Evolutionary conservation across 257 asterid genomes (phyloP).

Genomic region (Osmanthus fragrans): DNA sequence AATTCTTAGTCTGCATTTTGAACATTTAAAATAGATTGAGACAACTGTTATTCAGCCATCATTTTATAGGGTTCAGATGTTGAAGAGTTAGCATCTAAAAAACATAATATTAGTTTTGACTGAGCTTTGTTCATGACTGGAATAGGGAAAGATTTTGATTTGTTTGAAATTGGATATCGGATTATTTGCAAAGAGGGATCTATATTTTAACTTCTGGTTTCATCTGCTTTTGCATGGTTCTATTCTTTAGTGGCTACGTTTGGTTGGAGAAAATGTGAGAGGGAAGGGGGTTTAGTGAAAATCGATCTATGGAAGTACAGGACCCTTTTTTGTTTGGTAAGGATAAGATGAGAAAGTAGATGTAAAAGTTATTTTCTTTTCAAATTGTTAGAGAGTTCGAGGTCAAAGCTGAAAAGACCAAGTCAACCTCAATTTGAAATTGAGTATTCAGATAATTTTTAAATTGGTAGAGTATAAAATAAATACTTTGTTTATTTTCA

Average conservation of each 20-base stretch:
- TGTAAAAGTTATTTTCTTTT: too few relatives aligned
- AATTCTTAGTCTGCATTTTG: neutral
- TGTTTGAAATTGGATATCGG: too few relatives aligned
- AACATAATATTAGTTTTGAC: neutral
- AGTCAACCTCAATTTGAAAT: neutral
- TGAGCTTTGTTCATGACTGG: neutral
- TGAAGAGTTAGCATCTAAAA: neutral
- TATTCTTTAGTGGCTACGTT: neutral
- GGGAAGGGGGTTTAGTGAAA: neutral
- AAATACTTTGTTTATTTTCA: too few relatives aligned
- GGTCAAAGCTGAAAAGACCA: neutral
- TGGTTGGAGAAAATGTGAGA: neutral
- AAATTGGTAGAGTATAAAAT: too few relatives aligned
- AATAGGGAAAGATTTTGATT: neutral
- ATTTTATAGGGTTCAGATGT: conserved; percentile 11
- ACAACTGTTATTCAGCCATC: neutral
- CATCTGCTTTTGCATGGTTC: too few relatives aligned
- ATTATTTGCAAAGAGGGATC: too few relatives aligned
- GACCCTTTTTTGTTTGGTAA: neutral
- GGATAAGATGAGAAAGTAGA: too few relatives aligned
- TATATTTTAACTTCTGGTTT: too few relatives aligned
- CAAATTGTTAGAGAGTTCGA: neutral
- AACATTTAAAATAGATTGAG: neutral
- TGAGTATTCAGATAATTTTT: neutral
- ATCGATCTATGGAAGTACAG: neutral